phyloP scores from a whole-genome alignment of 371 early-diverging fungal species.

The Phascolomyces articulosus region DNA sequence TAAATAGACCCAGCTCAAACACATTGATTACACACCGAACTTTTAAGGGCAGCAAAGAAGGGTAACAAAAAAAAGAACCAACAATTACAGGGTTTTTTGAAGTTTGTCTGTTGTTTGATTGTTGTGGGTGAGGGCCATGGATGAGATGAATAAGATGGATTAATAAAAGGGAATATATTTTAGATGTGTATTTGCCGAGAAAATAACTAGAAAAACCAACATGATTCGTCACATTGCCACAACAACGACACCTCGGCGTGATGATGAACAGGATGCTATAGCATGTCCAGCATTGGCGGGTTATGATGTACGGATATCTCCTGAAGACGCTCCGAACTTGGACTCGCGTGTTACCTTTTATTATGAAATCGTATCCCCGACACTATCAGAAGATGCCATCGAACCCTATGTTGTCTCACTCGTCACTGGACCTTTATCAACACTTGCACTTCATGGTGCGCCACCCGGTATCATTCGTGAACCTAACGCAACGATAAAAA shows the following conservation, averaged over 20 bases:
- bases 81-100: neutral
- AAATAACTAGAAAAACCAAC: conserved; percentile 8
- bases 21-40: conserved; percentile 7
- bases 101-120: too few relatives aligned
- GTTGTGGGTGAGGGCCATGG: too few relatives aligned
- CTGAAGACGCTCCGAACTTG: conserved; percentile 18
- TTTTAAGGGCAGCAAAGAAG: conserved; percentile 3
- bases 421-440: conserved; percentile 19
- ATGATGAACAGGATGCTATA: neutral
- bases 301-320: conserved; percentile 12
- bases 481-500: neutral
- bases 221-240: conserved; percentile 3
- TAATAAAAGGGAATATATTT: too few relatives aligned
- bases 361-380: conserved; percentile 7
- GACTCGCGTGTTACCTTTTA: conserved; percentile 25
- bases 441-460: conserved; percentile 14
- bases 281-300: neutral
- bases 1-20: conserved; percentile 2
- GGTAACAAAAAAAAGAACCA: conserved; percentile 3
- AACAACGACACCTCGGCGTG: neutral
- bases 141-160: too few relatives aligned
- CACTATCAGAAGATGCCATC: neutral
- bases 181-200: conserved; percentile 9
- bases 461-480: conserved; percentile 14
- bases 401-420: conserved; percentile 15